Conservation (phyloP, 805 yeast genomes). For the Kodamaea kakaduensis region DNA sequence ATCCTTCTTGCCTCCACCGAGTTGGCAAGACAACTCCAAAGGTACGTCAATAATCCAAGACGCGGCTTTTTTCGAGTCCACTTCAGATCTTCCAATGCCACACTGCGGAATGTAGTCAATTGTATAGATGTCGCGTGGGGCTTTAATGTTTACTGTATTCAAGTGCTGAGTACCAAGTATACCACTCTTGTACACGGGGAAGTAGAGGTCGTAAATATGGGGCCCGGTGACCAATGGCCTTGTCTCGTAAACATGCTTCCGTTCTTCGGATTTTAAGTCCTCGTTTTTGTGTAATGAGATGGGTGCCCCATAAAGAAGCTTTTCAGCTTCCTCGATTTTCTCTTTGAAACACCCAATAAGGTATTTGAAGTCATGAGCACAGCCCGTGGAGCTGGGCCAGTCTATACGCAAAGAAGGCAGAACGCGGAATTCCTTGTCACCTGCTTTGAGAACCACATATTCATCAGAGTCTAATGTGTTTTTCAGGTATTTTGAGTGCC, state of each 20-base stretch:
- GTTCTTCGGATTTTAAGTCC: neutral
- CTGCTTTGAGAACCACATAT: constrained; percentile 35
- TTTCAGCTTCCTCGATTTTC: neutral
- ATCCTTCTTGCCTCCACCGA: constrained; percentile 2
- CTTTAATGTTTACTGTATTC: constrained; percentile 7
- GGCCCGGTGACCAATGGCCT: no score
- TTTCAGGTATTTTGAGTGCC: constrained; percentile 31
- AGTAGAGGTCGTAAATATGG: constrained; percentile 1
- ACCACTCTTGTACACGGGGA: constrained; percentile 1
- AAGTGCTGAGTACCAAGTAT: constrained; percentile 1
- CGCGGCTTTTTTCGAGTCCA: neutral
- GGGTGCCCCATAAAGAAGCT: neutral
- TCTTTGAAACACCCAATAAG: neutral
- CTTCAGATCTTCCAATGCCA: constrained; percentile 1
- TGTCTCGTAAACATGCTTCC: neutral
- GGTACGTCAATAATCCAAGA: constrained; percentile 28
- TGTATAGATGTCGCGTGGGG: constrained; percentile 8
- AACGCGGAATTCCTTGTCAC: constrained; percentile 22
- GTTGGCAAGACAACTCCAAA: constrained; percentile 12
- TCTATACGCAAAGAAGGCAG: constrained; percentile 9
- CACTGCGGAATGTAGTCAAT: constrained; percentile 22
- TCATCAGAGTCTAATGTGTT: constrained; percentile 35
- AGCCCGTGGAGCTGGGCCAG: neutral
- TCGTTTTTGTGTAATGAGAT: neutral
- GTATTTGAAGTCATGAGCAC: constrained; percentile 1